Evolutionary conservation across 2,329 filamentous ascomycete genomes (phyloP), one percentile per base, ranked within the genome.

Genomic region (Arthrobotrys entomopaga): DNA sequence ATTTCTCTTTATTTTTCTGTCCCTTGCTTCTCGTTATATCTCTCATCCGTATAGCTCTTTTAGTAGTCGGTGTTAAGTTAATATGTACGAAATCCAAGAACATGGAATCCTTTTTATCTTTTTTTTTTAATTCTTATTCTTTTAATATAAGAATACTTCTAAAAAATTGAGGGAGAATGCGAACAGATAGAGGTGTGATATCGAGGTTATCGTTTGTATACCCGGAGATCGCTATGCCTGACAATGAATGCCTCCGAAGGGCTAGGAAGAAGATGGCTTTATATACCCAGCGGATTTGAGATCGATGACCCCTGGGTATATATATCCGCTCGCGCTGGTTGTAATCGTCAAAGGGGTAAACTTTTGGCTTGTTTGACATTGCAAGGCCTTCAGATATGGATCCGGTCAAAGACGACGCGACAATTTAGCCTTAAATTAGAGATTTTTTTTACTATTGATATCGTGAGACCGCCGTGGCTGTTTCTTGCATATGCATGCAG

Each of bases 21-120:
- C 24, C 65, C 67, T 70, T 74, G 60, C 22, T 61, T 48, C 40
- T 65, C n/a, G 50, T 65, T 20, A 63, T 60, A 50, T 57, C 65
- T 24, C 61, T 26, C 58, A 40, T 64, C 53, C 59, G 38, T 50
- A 54, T 65, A 72, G 67, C 67, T 70, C 24, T 59, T 65, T 73
- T 66, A 67, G 70, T 74, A 74, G 70, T 67, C 52, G 70, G 70
- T 74, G 70, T 74, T 74, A 57, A 74, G 29, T 6, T 34, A 34
- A 34, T 34, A 34, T 74, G 70, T 74, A 74, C 63, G 63, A 67
- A 66, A 74, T 34, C 58, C 63, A 74, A 74, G 67, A 67, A 67
- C 70, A 67, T 67, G 70, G 70, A 74, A 74, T 56, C 29, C 43
- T 40, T 58, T 61, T 56, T 64, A 58, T 63, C 10, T 10, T 34